Base-by-base conservation (phyloP, 2,329 filamentous ascomycete genomes). In the Xylariaceae sp. region DNA sequence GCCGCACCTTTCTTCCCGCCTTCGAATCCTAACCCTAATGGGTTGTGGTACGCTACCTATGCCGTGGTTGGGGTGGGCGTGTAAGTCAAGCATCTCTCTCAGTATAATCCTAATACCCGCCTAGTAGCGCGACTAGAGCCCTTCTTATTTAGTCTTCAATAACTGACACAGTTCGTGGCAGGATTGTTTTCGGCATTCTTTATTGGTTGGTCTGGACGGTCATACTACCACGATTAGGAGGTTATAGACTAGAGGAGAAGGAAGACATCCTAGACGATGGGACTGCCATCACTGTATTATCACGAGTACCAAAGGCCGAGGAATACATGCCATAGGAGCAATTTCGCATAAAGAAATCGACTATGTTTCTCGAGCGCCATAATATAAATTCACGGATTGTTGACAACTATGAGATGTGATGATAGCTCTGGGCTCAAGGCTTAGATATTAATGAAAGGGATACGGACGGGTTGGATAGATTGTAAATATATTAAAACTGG, bases 121-220 rank as follows among this genome's bases (percentile, higher is more conserved):
- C 18, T 16, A 13, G 10, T 37, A 9, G 9, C 35, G 16, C 10
- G 20, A 5, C n/a, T 37, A 8, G 27, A 30, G 27, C 16, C 5
- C 48, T 39, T 26, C 4, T 16, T 26, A n/a, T 13, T 18, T 36
- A 5, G 37, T 6, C 30, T 11, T n/a, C 18, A 40, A 32, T n/a
- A n/a, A 39, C 33, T 53, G 18, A 55, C 42, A 16, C 29, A 24
- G 13, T 3, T 9, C 20, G 13, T 45, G 35, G n/a, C 46, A 88
- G 83, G 49, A 72, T 89, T 27, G 27, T 79, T 0, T 80, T 83
- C 41, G 85, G 81, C 0, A 64, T 86, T 0, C 1, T 82, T 0
- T 91, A 91, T 65, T 91, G 88, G 88, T 85, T 82, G 58, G 56
- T 88, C 1, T 88, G 84, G 81, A 85, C 85, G 0, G 75, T 83